phyloP scores from a whole-genome alignment of 768 basidiomycete species.

The Lactifluus subvellereus region DNA sequence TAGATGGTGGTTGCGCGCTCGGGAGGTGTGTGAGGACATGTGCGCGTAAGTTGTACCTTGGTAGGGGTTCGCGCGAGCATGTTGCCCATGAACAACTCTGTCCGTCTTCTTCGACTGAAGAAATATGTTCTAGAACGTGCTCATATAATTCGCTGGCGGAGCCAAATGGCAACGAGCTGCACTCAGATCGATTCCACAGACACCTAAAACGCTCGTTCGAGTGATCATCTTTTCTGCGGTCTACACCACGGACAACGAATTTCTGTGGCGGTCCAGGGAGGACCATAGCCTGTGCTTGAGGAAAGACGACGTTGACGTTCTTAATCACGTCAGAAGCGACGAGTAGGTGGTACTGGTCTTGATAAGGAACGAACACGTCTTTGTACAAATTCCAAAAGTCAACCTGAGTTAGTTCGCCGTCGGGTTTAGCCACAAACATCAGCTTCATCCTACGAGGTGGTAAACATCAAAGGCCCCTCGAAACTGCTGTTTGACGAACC shows the following conservation, averaged over 20 bases:
- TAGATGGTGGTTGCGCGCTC: slow-evolving; percentile 45
- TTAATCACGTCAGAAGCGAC: slow-evolving; percentile 94
- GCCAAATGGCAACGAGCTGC: slow-evolving; percentile 40
- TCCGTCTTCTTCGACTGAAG: slow-evolving; percentile 39
- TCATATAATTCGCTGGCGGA: slow-evolving; percentile 65
- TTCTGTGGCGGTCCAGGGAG: slow-evolving; percentile 61
- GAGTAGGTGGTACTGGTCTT: slow-evolving; percentile 55
- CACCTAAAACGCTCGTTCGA: slow-evolving; percentile 66
- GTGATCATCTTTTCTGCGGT: slow-evolving; percentile 53
- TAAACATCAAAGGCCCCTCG: background rate
- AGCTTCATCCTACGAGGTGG: slow-evolving; percentile 62
- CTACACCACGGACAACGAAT: slow-evolving; percentile 87
- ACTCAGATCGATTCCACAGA: slow-evolving; percentile 65
- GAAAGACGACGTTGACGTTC: slow-evolving; percentile 80
- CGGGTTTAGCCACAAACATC: slow-evolving; percentile 74
- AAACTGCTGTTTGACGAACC: slow-evolving; percentile 40
- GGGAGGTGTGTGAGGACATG: slow-evolving; percentile 79
- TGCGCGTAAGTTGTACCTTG: slow-evolving; percentile 48
- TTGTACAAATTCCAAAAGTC: slow-evolving; percentile 95
- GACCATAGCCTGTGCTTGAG: slow-evolving; percentile 83
- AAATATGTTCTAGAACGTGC: slow-evolving; percentile 53
- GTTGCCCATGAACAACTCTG: slow-evolving; percentile 66
- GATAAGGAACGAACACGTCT: slow-evolving; percentile 63
- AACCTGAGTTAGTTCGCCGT: slow-evolving; percentile 86
- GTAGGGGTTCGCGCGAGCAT: slow-evolving; percentile 45